phyloP scores from a whole-genome alignment of 164 flowering plant species.

The Tetracentron sinense region DNA sequence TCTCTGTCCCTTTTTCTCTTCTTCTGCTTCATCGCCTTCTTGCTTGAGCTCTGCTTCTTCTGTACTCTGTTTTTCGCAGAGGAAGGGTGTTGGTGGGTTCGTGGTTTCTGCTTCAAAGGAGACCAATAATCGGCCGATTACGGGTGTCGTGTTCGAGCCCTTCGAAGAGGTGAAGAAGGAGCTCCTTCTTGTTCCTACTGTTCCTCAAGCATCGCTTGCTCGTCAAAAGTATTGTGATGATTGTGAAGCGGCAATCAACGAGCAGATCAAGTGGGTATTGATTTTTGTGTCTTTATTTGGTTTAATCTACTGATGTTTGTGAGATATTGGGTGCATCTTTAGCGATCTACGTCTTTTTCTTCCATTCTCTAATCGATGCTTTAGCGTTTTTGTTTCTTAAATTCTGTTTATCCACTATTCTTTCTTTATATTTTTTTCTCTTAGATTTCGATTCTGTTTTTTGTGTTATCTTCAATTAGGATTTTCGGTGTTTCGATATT shows the following conservation, averaged over 20 bases:
- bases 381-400: background rate
- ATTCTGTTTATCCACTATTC: background rate
- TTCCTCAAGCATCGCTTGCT: constrained; percentile 49
- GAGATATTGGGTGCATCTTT: too few relatives aligned
- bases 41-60: background rate
- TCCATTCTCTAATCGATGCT: background rate
- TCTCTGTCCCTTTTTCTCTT: constrained; percentile 13
- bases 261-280: constrained; percentile 72
- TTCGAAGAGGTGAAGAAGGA: constrained; percentile 73
- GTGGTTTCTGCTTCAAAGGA: constrained; percentile 30
- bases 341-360: background rate
- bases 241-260: constrained; percentile 74
- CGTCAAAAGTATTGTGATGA: constrained; percentile 46
- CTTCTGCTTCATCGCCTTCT: constrained; percentile 17
- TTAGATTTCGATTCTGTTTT: background rate
- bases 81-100: constrained; percentile 9
- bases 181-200: constrained; percentile 45
- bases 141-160: constrained; percentile 66
- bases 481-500: too few relatives aligned
- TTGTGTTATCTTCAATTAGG: too few relatives aligned
- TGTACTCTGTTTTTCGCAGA: constrained; percentile 3
- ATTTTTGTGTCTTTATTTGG: background rate
- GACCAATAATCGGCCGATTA: constrained; percentile 30
- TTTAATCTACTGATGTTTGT: background rate
- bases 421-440: background rate